Base-by-base conservation (phyloP, 805 yeast species). In the Cyberlindnera bimundalis region DNA sequence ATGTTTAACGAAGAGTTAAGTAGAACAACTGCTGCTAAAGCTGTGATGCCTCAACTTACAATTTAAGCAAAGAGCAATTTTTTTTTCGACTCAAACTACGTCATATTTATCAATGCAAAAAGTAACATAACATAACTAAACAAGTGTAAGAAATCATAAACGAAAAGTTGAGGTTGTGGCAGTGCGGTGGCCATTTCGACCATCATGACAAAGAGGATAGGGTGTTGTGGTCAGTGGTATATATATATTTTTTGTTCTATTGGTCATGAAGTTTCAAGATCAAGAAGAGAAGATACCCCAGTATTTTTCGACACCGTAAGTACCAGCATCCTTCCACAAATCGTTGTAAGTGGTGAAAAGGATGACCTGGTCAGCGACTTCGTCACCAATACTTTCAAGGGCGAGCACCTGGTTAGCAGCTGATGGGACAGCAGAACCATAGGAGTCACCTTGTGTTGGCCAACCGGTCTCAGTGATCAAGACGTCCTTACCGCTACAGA, bases 391-490 rank as follows among this genome's bases (percentile, higher is more conserved):
- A 42, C 78, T 64, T 46, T 71, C 58, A 35, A 80, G 54, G 11
- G 84, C 82, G 10, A 66, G 48, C 18, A 64, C 56, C 60, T 80
- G 85, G 65, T 79, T 75, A 5, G 51, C 59, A 24, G 50, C 50
- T 17, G 80, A 74, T 33, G 85, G 84, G 26, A 78, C 78, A 50
- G 80, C 78, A 35, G 49, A 46, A 42, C 80, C 81, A 51, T 67
- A 73, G 43, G 71, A 53, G 47, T 66, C 59, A 55, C 87, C 86
- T 52, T 68, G 54, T 13, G 82, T 71, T 53, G 86, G 87, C 87
- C 87, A 80, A 30, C 87, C 87, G 37, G 83, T 73, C 64, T 80
- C 87, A 42, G 79, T 68, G 48, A 79, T 68, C 46, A 79, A 60
- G 12, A 60, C 62, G 15, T 56, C 50, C 59, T 79, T 46, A 45